Percentiles rank a stretch among this genome's conserved stretches.
Evolutionary conservation across 1,284 basidiomycete species (phyloP).

Genomic region (Malassezia furfur): DNA sequence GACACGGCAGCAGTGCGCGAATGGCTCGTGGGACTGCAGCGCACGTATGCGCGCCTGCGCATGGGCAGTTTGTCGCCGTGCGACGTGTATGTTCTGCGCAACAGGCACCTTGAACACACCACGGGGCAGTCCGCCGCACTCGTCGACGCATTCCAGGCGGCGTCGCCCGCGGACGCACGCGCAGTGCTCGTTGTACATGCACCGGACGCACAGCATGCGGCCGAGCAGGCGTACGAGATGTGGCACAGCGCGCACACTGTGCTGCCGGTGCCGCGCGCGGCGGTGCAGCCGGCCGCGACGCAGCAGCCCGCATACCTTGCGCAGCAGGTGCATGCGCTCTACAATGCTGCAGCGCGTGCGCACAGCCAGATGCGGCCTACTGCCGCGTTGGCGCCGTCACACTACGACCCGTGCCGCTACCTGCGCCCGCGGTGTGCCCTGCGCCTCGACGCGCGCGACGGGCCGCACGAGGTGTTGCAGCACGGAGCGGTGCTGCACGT

Average conservation of each 20-base stretch:
- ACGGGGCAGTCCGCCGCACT: background rate
- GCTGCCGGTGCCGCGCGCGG: background rate
- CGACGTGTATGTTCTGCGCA: background rate
- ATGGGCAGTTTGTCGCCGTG: conserved; percentile 1
- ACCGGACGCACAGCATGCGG: background rate
- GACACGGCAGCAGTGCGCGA: background rate
- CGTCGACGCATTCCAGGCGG: background rate
- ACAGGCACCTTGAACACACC: background rate
- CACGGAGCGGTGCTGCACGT: conserved; percentile 12
- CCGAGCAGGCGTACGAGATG: background rate
- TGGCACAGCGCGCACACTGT: background rate
- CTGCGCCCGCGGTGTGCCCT: conserved; percentile 1
- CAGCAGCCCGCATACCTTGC: background rate
- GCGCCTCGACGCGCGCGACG: background rate
- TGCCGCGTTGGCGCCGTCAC: background rate
- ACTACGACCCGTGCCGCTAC: conserved; percentile 1
- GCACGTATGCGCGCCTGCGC: background rate
- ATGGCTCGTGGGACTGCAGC: conserved; percentile 2
- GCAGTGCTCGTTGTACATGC: background rate
- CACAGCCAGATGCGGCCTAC: background rate
- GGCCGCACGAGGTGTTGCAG: background rate
- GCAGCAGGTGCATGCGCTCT: background rate
- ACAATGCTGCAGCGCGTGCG: background rate
- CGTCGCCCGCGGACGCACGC: background rate
- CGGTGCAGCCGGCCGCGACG: background rate